phyloP scores from a whole-genome alignment of 1,139 yeast species.

The Candida sp. region DNA sequence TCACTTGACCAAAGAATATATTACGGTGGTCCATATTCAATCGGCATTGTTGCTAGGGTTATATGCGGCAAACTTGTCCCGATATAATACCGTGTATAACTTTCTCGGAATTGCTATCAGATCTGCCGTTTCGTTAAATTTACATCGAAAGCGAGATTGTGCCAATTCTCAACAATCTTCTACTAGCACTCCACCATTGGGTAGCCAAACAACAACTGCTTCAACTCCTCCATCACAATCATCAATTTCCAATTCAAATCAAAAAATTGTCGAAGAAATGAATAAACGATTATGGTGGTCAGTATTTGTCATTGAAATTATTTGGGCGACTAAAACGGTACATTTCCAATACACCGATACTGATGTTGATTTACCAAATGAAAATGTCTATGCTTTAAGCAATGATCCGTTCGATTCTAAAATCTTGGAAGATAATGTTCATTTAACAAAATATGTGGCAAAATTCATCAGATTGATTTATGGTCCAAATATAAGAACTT shows the following conservation, averaged over 20 bases:
- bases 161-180: slow-evolving; percentile 4
- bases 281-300: slow-evolving; percentile 55
- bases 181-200: slow-evolving; percentile 3
- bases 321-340: slow-evolving; percentile 49
- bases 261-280: slow-evolving; percentile 22
- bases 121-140: slow-evolving; percentile 41
- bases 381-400: slow-evolving; percentile 24
- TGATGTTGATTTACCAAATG: slow-evolving; percentile 45
- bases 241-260: slow-evolving; percentile 2
- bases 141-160: slow-evolving; percentile 33
- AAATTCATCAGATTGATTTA: slow-evolving; percentile 29
- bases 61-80: slow-evolving; percentile 45
- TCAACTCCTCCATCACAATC: slow-evolving; percentile 1
- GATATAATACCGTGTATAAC: slow-evolving; percentile 47
- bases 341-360: slow-evolving; percentile 49
- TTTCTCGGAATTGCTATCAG: slow-evolving; percentile 50
- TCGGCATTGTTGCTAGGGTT: slow-evolving; percentile 44
- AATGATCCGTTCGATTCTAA: slow-evolving; percentile 30
- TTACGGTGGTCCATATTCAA: slow-evolving; percentile 38
- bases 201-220: slow-evolving; percentile 5
- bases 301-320: slow-evolving; percentile 45
- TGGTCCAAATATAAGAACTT: slow-evolving; percentile 37
- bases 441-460: slow-evolving; percentile 35
- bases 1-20: slow-evolving; percentile 36
- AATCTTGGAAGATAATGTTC: slow-evolving; percentile 35